Conservation (phyloP, 2,329 filamentous ascomycete genomes). For the Apiospora koreana region DNA sequence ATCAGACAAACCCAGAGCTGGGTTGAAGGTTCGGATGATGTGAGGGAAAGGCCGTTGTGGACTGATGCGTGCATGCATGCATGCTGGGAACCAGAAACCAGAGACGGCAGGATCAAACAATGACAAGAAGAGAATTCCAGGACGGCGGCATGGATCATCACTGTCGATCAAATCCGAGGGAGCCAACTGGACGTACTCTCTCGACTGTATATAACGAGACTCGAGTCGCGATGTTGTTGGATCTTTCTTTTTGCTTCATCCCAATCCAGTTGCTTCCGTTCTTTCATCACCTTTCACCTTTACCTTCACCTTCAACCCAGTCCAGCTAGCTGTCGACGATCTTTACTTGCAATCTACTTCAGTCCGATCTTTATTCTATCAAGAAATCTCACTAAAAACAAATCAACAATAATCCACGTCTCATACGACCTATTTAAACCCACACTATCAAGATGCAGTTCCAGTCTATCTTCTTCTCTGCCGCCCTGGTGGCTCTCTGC, state of each 20-base stretch:
- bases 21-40: no score
- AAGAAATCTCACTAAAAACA: not conserved
- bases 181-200: not conserved
- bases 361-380: not conserved
- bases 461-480: not conserved
- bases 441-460: conserved; percentile 2
- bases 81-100: not conserved
- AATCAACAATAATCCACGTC: not conserved
- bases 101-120: not conserved
- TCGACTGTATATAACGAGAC: not conserved
- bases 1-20: not conserved
- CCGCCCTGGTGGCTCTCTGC: not conserved
- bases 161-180: not conserved
- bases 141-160: not conserved
- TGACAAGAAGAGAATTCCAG: not conserved
- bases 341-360: not conserved
- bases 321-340: conserved; percentile 6
- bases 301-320: not conserved
- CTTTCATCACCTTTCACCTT: not conserved
- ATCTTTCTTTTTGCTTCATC: not conserved
- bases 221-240: not conserved
- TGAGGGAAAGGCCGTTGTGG: no score
- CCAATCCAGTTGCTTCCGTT: not conserved
- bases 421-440: not conserved
- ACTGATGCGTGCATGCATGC: not conserved